Base-by-base conservation (phyloP, 306 rosid species). In the Hippophae gyantsensis region DNA sequence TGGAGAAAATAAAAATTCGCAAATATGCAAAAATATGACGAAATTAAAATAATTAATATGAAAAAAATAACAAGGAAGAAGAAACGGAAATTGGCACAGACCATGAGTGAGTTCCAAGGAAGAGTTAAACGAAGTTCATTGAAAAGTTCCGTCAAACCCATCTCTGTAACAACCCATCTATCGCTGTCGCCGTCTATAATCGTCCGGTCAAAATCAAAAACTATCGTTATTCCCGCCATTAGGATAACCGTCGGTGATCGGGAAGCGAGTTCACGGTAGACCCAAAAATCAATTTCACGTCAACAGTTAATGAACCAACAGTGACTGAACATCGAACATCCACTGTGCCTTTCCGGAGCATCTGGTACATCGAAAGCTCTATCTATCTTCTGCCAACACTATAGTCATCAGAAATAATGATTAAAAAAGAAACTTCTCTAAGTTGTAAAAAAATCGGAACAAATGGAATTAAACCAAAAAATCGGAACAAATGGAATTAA, bases 31-130 rank as follows among this genome's bases (percentile, higher is more conserved):
- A 46, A 14, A 10, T 12, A 58, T 26, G 25, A 27, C 9, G n/a
- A 55, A 32, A 52, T 27, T 9, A 59, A 9, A 54, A 25, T 7
- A 27, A 48, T 18, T 12, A 23, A 13, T 11, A 38, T 42, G 43
- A 25, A 43, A 38, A 48, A 54, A 23, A 43, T 25, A 44, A 8
- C 14, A n/a, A 7, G 60, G 47, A 23, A 3, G 14, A 26, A 43
- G 23, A 4, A 12, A 27, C 0, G 26, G 50, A 58, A 32, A 18
- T 42, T 10, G 3, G 57, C 10, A 13, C 54, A 14, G 26, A 81
- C 92, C 97, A 86, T 86, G 68, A 86, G 84, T 61, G 93, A 72
- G 63, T 82, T 89, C 95, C 95, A 89, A 10, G 85, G 77, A 72
- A 72, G 10, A 59, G 82, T 72, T n/a, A 71, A 26, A 40, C 81